These are phyloP conservation scores for Phycomyces nitens DNA, from an alignment of 192 early-diverging fungal species.

Conservation along the genomic window DNA sequence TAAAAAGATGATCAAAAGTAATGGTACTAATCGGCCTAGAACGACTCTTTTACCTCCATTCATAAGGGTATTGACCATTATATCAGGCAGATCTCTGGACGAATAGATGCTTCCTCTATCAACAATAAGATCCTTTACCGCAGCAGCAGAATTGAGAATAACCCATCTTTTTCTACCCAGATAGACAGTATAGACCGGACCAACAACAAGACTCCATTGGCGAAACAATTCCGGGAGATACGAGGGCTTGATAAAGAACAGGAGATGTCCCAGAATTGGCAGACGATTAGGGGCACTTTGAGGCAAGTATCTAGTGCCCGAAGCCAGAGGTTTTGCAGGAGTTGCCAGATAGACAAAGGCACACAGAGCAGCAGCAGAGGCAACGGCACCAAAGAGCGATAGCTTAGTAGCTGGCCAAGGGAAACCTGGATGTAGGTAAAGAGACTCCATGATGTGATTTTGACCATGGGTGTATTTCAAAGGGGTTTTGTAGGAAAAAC, in stretches of 20 bases:
- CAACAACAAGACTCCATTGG: constrained; percentile 24
- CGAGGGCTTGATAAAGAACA: constrained; percentile 12
- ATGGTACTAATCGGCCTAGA: too few species aligned
- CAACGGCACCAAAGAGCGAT: too few species aligned
- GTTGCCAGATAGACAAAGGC: too few species aligned
- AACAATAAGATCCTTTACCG: constrained; percentile 33
- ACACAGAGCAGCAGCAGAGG: too few species aligned
- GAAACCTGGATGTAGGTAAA: too few species aligned
- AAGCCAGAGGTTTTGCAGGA: too few species aligned
- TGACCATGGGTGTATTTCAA: too few species aligned
- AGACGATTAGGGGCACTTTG: constrained; percentile 22
- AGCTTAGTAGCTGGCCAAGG: too few species aligned
- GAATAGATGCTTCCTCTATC: constrained; percentile 33
- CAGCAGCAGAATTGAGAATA: constrained; percentile 27
- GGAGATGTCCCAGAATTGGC: constrained; percentile 30
- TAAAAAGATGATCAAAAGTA: too few species aligned
- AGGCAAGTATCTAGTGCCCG: background rate
- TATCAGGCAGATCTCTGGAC: constrained; percentile 26
- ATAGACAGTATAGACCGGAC: constrained; percentile 33
- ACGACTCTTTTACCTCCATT: constrained; percentile 34
- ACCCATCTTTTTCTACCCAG: constrained; percentile 31
- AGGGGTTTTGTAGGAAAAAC: too few species aligned
- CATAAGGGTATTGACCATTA: constrained; percentile 23
- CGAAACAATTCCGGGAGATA: constrained; percentile 21
- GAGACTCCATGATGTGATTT: too few species aligned